Evolutionary conservation across 306 rosid species (phyloP), one percentile per base, ranked within the genome.

Genomic region (Fagus sylvatica): DNA sequence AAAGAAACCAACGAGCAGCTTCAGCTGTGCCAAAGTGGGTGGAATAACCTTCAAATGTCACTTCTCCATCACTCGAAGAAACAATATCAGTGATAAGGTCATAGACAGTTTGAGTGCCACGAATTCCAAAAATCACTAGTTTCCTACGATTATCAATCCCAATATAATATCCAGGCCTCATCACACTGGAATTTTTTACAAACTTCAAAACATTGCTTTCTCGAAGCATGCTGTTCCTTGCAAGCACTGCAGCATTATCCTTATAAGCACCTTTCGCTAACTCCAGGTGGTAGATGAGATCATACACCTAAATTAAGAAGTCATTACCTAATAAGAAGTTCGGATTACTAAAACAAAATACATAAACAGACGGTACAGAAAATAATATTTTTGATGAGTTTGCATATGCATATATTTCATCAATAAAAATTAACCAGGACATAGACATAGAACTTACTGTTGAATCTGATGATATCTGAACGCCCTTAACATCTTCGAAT

Each of bases 1-100:
- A 78, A 71, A 96, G 94, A 88, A 93, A 93, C 99, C 99, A 96
- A 64, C 91, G 93, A 75, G 99, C 96, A 81, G 91, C 90, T 90
- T 96, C 96, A 41, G 94, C 85, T 28, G 91, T 93, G 69, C 99
- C 98, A 51, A 96, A 91, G 90, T 96, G 99, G 46, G 96, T 87
- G 60, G 96, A 89, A 87, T 82, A 93, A 78, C 98, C 99, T 77
- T 93, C 97, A 78, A 82, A 88, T 46, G 94, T 93, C 82, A 93
- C 86, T 81, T 96, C 91, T 54, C 81, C 84, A 60, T 85, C 89
- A 56, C 94, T 90, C 36, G 94, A 87, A 75, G 97, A 80, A 83
- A 88, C 89, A 68, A 95, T 73, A 53, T 96, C 98, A 67, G 97
- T 96, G 81, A 96, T 85, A 83, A 96, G 93, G 80, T 96, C 99